A percentile compares a stretch with the other conserved stretches of the same genome.
These are phyloP conservation scores for Globisporangium viniferum DNA, from an alignment of 352 stramenopile genomes.

Conservation along the genomic window DNA sequence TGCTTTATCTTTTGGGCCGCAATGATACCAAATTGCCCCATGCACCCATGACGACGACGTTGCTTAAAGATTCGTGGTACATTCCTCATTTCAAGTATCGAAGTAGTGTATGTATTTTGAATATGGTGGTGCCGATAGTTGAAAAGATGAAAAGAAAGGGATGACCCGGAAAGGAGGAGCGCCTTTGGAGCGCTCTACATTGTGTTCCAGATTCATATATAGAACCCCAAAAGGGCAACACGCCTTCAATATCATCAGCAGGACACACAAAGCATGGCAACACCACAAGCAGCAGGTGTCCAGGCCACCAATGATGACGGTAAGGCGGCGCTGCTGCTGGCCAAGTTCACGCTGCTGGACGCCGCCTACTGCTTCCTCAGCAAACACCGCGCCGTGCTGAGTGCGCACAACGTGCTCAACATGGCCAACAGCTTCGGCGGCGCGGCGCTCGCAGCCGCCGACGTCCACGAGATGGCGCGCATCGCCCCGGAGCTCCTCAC, in stretches of 20 bases:
- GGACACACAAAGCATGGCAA: neutral
- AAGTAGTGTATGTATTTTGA: neutral
- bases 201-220: neutral
- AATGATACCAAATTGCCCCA: no score
- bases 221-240: neutral
- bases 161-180: no score
- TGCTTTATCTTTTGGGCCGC: neutral
- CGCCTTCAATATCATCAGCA: neutral
- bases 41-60: neutral
- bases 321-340: conserved; percentile 10
- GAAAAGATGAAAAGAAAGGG: neutral
- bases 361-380: conserved; percentile 65
- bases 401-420: conserved; percentile 48
- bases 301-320: neutral
- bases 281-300: neutral
- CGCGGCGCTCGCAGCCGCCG: conserved; percentile 26
- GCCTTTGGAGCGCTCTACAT: neutral
- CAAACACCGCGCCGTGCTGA: conserved; percentile 39
- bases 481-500: conserved; percentile 49
- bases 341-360: conserved; percentile 66
- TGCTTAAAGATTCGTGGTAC: neutral
- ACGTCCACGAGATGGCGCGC: conserved; percentile 40
- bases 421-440: conserved; percentile 61
- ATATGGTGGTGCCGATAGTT: neutral
- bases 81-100: neutral